Evolutionary conservation across 2,329 filamentous ascomycete species (phyloP).

Genomic region (Cladobotryum mycophilum): DNA sequence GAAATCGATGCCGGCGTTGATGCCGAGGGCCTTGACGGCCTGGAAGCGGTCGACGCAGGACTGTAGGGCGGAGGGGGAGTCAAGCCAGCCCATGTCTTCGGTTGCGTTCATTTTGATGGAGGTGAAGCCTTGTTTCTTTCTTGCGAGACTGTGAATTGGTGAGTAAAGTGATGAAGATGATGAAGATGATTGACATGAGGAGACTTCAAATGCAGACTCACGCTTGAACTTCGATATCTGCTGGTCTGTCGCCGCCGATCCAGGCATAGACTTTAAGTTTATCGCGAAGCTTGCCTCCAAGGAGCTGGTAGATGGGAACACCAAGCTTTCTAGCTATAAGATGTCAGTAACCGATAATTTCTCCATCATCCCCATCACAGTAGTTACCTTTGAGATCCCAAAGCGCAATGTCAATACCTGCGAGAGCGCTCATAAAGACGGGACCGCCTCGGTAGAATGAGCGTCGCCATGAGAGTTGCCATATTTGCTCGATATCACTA

Average conservation of each 20-base stretch:
- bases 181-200: too few species aligned
- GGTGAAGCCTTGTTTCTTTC: conserved; percentile 56
- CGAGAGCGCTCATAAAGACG: conserved; percentile 72
- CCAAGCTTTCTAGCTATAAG: conserved; percentile 38
- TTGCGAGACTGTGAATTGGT: conserved; percentile 27
- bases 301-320: conserved; percentile 65
- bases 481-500: conserved; percentile 74
- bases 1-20: conserved; percentile 72
- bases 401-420: conserved; percentile 71
- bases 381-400: conserved; percentile 65
- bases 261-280: conserved; percentile 69
- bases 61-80: conserved; percentile 59
- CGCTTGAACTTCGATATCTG: conserved; percentile 59
- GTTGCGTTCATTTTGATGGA: conserved; percentile 76
- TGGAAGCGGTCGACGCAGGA: conserved; percentile 61
- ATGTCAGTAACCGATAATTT: neutral
- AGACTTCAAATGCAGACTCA: conserved; percentile 31
- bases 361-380: neutral
- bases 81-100: conserved; percentile 69
- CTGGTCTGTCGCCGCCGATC: conserved; percentile 69
- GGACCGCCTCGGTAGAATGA: conserved; percentile 74
- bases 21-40: conserved; percentile 60
- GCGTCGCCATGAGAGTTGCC: conserved; percentile 65
- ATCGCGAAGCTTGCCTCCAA: conserved; percentile 67
- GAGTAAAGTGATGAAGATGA: neutral